Conservation (phyloP, 768 basidiomycete genomes). For the Megacollybia marginata region DNA sequence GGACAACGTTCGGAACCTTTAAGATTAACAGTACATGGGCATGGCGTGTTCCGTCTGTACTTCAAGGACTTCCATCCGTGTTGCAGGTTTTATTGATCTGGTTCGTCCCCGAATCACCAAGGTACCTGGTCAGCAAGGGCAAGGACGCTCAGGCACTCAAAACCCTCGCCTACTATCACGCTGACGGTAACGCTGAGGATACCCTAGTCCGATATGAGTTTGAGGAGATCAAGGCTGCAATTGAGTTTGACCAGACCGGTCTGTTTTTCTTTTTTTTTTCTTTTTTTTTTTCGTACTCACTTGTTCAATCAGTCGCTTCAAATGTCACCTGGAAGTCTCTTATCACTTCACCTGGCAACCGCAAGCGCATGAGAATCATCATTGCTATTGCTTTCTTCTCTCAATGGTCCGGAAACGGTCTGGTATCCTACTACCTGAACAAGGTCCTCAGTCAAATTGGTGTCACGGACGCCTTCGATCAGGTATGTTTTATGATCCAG, state of each 20-base stretch:
- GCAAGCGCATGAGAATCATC: conserved; percentile 70
- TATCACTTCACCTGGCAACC: conserved; percentile 61
- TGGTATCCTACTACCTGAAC: conserved; percentile 78
- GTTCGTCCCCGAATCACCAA: conserved; percentile 77
- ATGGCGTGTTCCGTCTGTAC: conserved; percentile 75
- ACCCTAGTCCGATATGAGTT: conserved; percentile 68
- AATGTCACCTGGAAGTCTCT: conserved; percentile 68
- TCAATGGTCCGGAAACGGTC: conserved; percentile 81
- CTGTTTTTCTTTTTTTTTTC: background rate
- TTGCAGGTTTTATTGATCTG: conserved; percentile 59
- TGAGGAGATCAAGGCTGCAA: conserved; percentile 73
- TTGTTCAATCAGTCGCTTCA: conserved; percentile 28
- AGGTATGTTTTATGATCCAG: conserved; percentile 18
- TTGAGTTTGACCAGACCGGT: conserved; percentile 55
- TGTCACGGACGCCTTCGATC: conserved; percentile 48
- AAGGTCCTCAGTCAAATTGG: conserved; percentile 64
- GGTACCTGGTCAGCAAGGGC: conserved; percentile 76
- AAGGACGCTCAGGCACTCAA: conserved; percentile 58
- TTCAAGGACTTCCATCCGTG: conserved; percentile 66
- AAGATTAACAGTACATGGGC: conserved; percentile 61
- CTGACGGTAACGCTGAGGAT: conserved; percentile 64
- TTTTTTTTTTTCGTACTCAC: background rate
- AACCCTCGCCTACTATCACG: conserved; percentile 79
- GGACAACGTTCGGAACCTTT: conserved; percentile 80
- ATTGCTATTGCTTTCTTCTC: conserved; percentile 77